Evolutionary conservation across 495 filamentous ascomycete species (phyloP).

Genomic region (Podospora appendiculata): DNA sequence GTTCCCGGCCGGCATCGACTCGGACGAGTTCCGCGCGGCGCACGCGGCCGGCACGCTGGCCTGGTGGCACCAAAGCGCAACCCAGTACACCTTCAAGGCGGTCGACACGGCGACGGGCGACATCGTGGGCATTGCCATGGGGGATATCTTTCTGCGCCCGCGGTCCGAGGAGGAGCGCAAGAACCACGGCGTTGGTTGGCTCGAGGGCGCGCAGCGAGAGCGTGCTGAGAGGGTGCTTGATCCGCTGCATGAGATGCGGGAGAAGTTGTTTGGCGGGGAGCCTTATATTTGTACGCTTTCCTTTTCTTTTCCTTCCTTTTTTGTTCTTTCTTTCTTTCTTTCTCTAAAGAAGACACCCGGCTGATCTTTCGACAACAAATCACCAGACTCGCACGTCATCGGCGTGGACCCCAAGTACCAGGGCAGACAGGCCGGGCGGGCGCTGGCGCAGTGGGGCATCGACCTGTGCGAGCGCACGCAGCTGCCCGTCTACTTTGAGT

Average conservation of each 20-base stretch:
- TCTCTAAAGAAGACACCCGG: no score
- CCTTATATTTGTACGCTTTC: slow-evolving; percentile 20
- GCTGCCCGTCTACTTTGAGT: slow-evolving; percentile 30
- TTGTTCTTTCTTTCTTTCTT: background rate
- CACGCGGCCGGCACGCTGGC: slow-evolving; percentile 25
- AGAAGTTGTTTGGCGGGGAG: slow-evolving; percentile 19
- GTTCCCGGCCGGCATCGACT: slow-evolving; percentile 20
- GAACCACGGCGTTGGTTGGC: slow-evolving; percentile 24
- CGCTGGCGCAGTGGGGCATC: slow-evolving; percentile 35
- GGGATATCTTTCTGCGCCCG: slow-evolving; percentile 14
- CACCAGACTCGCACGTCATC: slow-evolving; percentile 23
- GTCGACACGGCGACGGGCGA: slow-evolving; percentile 26
- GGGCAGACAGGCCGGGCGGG: slow-evolving; percentile 31
- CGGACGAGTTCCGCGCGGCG: slow-evolving; percentile 22
- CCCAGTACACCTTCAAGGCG: slow-evolving; percentile 29
- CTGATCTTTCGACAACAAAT: no score
- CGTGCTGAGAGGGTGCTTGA: slow-evolving; percentile 22
- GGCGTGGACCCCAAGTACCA: slow-evolving; percentile 26
- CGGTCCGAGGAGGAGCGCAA: slow-evolving; percentile 19
- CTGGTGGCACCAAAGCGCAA: slow-evolving; percentile 20
- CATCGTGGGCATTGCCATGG: slow-evolving; percentile 25
- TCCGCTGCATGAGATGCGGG: slow-evolving; percentile 19
- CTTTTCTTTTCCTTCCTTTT: background rate
- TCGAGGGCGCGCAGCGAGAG: slow-evolving; percentile 17
- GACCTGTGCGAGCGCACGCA: slow-evolving; percentile 28